Evolutionary conservation across 257 asterid species (phyloP).

Genomic region (Plantago ovata): DNA sequence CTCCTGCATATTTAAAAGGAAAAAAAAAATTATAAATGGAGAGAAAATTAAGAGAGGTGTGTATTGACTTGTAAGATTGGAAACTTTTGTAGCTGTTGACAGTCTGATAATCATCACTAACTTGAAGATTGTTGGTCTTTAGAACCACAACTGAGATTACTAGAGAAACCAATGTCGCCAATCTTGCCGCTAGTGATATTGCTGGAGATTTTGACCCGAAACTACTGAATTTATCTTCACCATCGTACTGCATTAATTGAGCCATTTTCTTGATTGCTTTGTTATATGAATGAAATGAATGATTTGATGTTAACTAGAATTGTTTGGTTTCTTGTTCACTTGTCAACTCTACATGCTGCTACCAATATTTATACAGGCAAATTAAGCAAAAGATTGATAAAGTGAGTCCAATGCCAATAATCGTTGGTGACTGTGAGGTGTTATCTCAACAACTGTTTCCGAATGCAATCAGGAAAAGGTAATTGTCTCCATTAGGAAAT

Average conservation of each 20-base stretch:
- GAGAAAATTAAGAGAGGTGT: background rate
- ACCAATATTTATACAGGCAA: constrained; percentile 1
- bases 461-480: too few species aligned
- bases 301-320: background rate
- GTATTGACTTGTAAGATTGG: constrained; percentile 26
- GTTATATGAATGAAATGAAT: background rate
- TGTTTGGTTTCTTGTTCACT: background rate
- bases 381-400: too few species aligned
- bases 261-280: constrained; percentile 8
- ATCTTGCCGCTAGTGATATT: constrained; percentile 16
- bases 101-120: background rate
- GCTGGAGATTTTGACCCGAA: constrained; percentile 12
- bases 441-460: too few species aligned
- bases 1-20: too few species aligned
- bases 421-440: too few species aligned
- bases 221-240: background rate
- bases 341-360: background rate
- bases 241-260: constrained; percentile 2
- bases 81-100: constrained; percentile 16
- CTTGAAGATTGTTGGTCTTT: constrained; percentile 12
- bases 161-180: constrained; percentile 16
- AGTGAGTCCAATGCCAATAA: too few species aligned
- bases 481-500: too few species aligned
- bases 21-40: too few species aligned
- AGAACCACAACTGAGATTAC: constrained; percentile 22